Evolutionary conservation across 106 monocot species (phyloP).

Genomic region (Dioscorea alata): DNA sequence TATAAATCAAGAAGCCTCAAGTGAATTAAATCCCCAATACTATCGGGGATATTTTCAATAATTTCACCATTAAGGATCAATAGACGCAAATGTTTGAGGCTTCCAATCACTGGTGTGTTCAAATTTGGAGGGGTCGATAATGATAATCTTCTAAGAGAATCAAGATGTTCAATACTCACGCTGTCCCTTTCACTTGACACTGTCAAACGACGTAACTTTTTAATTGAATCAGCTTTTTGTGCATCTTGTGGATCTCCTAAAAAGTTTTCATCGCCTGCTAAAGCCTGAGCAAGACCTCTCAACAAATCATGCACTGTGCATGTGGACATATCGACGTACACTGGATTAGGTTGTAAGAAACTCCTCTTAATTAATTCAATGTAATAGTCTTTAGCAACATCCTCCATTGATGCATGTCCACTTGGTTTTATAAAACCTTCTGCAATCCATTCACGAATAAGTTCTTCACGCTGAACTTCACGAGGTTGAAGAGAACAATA

Average conservation of each 20-base stretch:
- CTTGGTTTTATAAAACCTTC: constrained; percentile 21
- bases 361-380: constrained; percentile 21
- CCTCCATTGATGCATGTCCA: constrained; percentile 4
- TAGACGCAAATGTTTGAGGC: no score
- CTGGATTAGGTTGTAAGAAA: constrained; percentile 11
- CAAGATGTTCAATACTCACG: no score
- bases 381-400: constrained; percentile 5
- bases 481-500: constrained; percentile 15
- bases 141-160: no score
- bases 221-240: no score
- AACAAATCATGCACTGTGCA: constrained; percentile 34
- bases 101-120: no score
- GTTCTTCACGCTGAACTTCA: not conserved
- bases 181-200: no score
- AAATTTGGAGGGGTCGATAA: no score
- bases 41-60: no score
- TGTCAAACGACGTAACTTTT: no score
- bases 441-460: constrained; percentile 18
- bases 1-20: no score
- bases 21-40: no score
- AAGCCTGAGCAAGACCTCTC: constrained; percentile 9
- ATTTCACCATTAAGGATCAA: no score
- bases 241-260: not conserved
- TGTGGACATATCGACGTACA: not conserved
- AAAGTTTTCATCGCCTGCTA: constrained; percentile 17